Evolutionary conservation across 495 filamentous ascomycete genomes (phyloP).

Genomic region (Aspergillus diversus): DNA sequence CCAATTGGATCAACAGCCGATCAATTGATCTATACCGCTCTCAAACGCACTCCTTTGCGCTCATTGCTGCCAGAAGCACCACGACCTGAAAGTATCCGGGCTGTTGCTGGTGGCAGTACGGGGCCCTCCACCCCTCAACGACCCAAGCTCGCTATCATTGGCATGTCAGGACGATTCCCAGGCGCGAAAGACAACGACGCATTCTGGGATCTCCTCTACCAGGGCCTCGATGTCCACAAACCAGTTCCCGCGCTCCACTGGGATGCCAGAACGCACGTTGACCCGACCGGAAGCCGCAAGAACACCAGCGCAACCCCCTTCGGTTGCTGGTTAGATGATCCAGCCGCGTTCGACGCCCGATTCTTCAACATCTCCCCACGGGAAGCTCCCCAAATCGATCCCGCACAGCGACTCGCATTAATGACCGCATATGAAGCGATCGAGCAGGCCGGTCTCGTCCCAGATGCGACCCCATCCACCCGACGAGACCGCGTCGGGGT

Average conservation of each 20-base stretch:
- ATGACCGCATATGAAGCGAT: slow-evolving; percentile 88
- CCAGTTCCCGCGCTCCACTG: slow-evolving; percentile 72
- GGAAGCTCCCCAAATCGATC: slow-evolving; percentile 87
- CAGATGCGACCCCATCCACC: slow-evolving; percentile 83
- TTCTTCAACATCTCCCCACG: slow-evolving; percentile 98
- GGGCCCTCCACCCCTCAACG: slow-evolving; percentile 40
- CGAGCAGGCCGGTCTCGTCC: slow-evolving; percentile 88
- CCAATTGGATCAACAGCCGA: no score
- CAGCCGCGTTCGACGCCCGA: slow-evolving; percentile 79
- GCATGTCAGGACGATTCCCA: slow-evolving; percentile 77
- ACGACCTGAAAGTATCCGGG: slow-evolving; percentile 1
- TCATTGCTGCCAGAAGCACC: no score
- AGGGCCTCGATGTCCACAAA: slow-evolving; percentile 62
- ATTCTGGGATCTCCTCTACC: slow-evolving; percentile 73
- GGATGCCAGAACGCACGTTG: slow-evolving; percentile 75
- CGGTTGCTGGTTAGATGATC: slow-evolving; percentile 87
- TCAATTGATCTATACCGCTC: no score
- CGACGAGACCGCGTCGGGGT: slow-evolving; percentile 83
- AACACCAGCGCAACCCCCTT: slow-evolving; percentile 85
- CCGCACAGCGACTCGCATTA: slow-evolving; percentile 83
- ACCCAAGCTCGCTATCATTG: slow-evolving; percentile 71
- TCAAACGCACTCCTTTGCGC: no score
- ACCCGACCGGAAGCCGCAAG: slow-evolving; percentile 73
- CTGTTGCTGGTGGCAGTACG: slow-evolving; percentile 21
- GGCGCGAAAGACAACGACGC: slow-evolving; percentile 66